Conservation (phyloP, 768 basidiomycete species). For the Lactarius deliciosus region DNA sequence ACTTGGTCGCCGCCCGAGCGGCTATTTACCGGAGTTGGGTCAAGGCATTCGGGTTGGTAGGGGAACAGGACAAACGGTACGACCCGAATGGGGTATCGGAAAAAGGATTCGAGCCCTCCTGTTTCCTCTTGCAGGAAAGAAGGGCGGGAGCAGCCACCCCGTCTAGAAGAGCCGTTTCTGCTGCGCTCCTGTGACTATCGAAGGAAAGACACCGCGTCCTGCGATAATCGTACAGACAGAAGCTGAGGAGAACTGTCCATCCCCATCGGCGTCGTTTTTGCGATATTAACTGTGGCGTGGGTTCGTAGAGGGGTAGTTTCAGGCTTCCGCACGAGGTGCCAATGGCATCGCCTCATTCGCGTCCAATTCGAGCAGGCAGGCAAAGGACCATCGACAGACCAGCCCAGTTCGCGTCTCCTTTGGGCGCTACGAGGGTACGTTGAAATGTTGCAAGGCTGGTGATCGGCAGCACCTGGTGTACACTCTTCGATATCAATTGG, state of each 20-base stretch:
- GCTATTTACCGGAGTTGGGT: neutral
- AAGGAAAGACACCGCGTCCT: neutral
- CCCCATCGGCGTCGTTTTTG: too few relatives aligned
- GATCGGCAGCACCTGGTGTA: conserved; percentile 57
- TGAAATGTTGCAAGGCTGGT: conserved; percentile 49
- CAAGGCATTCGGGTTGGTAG: neutral
- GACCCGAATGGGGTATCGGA: neutral
- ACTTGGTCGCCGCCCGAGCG: neutral
- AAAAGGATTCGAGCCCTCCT: neutral
- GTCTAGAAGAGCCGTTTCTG: neutral
- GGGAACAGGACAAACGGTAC: neutral
- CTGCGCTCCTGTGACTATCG: neutral
- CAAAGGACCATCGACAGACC: conserved; percentile 44
- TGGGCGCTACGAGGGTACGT: neutral
- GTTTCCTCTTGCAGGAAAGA: neutral
- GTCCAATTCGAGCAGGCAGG: conserved; percentile 59
- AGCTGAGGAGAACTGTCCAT: too few relatives aligned
- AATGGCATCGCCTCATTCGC: conserved; percentile 45
- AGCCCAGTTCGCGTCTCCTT: conserved; percentile 1
- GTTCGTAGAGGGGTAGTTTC: neutral
- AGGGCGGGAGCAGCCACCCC: too few relatives aligned
- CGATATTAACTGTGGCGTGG: neutral
- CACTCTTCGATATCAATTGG: conserved; percentile 20
- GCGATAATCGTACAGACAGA: neutral
- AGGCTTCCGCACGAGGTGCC: neutral